Percentiles rank a stretch among this genome's conserved stretches.
Conservation (phyloP, 2,329 filamentous ascomycete genomes). For the Aspergillus japonicus region DNA sequence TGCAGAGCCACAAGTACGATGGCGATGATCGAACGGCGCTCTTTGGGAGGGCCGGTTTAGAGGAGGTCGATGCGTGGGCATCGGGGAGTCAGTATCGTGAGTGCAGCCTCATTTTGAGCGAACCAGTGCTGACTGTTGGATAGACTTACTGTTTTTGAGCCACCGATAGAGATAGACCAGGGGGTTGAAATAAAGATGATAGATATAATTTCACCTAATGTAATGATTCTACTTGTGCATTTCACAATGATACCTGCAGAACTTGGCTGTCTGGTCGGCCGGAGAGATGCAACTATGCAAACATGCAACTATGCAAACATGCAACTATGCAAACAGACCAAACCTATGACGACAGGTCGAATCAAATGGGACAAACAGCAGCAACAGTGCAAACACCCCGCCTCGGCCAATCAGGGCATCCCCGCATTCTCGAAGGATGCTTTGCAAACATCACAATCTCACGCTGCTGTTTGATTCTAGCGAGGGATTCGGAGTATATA, state of each 20-base stretch:
- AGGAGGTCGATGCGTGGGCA: not conserved
- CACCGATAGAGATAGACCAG: not conserved
- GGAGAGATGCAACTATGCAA: too few relatives aligned
- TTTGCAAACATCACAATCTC: not conserved
- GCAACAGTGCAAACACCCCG: not conserved
- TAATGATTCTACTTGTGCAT: too few relatives aligned
- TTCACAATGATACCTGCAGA: too few relatives aligned
- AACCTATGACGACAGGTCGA: not conserved
- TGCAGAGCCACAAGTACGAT: conserved; percentile 14
- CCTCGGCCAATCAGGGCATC: not conserved
- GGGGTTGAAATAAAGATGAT: not conserved
- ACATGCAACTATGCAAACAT: not conserved
- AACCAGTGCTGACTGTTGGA: not conserved
- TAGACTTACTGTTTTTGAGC: not conserved
- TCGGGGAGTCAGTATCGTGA: not conserved
- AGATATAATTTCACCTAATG: too few relatives aligned
- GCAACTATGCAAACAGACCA: not conserved
- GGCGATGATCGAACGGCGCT: conserved; percentile 5
- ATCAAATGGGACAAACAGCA: not conserved
- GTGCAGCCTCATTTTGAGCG: not conserved
- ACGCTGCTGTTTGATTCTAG: too few relatives aligned
- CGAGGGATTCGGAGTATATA: too few relatives aligned
- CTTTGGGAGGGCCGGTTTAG: conserved; percentile 2
- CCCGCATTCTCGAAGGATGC: not conserved
- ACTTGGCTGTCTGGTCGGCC: too few relatives aligned